These are phyloP conservation scores for Phaffia rhodozyma DNA, from an alignment of 1,284 basidiomycete genomes.

Conservation along the genomic window DNA sequence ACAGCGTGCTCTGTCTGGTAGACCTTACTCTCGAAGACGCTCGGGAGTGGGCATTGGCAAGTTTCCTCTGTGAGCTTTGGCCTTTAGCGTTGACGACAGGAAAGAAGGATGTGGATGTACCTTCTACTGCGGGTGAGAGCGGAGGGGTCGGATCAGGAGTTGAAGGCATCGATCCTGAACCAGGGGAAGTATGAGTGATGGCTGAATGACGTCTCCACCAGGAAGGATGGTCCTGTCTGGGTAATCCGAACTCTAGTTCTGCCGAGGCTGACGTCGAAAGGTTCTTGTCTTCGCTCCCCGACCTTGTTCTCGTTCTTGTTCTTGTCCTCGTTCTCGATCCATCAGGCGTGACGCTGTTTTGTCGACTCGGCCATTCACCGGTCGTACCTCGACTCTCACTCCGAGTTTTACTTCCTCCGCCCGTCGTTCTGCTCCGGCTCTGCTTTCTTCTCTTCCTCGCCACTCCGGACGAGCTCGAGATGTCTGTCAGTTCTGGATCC, in stretches of 20 bases:
- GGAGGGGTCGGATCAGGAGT: conserved; percentile 3
- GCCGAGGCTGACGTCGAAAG: background rate
- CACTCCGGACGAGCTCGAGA: background rate
- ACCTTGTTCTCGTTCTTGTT: background rate
- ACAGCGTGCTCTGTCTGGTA: background rate
- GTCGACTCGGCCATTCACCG: no score
- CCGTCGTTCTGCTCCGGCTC: background rate
- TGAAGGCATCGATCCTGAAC: background rate
- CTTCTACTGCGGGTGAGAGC: background rate
- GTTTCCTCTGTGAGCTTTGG: background rate
- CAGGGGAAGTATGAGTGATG: background rate
- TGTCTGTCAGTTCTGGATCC: background rate
- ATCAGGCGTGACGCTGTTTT: background rate
- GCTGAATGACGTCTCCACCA: background rate
- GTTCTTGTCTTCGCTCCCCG: background rate
- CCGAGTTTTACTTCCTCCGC: background rate
- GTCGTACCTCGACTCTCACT: no score
- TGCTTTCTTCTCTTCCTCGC: background rate
- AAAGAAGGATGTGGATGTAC: background rate
- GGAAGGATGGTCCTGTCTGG: background rate
- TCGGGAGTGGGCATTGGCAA: no score
- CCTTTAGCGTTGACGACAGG: no score
- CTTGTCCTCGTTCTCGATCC: background rate
- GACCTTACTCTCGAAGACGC: background rate
- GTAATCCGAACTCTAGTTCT: background rate